Conservation (phyloP, 306 rosid genomes). For the Lithocarpus polystachyus region DNA sequence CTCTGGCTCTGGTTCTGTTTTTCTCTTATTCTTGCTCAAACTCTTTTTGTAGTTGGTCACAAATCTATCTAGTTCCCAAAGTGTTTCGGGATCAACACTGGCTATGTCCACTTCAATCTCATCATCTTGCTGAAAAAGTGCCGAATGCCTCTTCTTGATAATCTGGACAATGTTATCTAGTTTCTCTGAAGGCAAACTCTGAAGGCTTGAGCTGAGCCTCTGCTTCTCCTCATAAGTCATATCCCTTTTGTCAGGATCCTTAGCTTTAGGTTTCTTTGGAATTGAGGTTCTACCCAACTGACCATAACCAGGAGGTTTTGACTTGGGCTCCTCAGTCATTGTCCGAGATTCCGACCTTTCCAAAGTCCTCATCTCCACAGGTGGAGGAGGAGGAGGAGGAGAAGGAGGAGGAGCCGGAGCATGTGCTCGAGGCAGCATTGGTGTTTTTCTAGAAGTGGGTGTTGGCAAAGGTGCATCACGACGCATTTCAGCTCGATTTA, state of each 20-base stretch:
- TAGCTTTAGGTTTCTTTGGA: conserved; percentile 93
- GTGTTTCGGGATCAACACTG: conserved; percentile 87
- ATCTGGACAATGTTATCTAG: conserved; percentile 79
- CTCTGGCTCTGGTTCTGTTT: conserved; percentile 57
- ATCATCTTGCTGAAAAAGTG: conserved; percentile 70
- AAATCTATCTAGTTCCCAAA: conserved; percentile 96
- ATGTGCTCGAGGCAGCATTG: neutral
- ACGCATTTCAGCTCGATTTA: conserved; percentile 42
- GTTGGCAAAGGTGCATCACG: conserved; percentile 48
- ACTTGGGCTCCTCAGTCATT: conserved; percentile 34
- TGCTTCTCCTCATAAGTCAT: conserved; percentile 93
- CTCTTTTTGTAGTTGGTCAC: conserved; percentile 90
- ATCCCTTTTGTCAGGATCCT: conserved; percentile 85
- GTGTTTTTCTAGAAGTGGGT: conserved; percentile 64
- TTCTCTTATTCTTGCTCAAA: conserved; percentile 87
- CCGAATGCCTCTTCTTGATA: conserved; percentile 70
- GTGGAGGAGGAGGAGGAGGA: conserved; percentile 50
- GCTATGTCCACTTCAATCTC: conserved; percentile 96
- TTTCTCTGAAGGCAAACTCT: conserved; percentile 76
- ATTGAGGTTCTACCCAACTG: conserved; percentile 73
- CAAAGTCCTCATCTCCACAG: conserved; percentile 66
- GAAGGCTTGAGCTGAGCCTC: conserved; percentile 78
- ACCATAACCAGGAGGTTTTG: conserved; percentile 44
- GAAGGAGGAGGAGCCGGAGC: neutral
- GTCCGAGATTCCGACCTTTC: conserved; percentile 65